Base-by-base conservation (phyloP, 2,329 filamentous ascomycete species). In the Hymenoscyphus linearis region DNA sequence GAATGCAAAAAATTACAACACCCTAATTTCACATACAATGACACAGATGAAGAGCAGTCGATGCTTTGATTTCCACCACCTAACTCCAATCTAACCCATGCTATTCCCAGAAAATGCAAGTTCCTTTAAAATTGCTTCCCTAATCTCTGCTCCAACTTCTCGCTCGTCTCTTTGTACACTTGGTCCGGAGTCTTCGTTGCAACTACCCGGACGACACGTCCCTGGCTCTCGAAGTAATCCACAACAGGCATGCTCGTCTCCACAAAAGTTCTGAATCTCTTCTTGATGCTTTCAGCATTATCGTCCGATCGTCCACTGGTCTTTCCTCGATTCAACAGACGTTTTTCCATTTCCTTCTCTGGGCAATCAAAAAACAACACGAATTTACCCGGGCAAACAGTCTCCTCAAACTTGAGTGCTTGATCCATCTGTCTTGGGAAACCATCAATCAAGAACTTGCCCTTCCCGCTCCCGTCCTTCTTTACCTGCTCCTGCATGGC, bases 221-320 rank as follows among this genome's bases (percentile, higher is more conserved):
- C 86, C 77, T 93, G 80, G 70, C 81, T 80, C 72, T 88, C 86
- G 75, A 89, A 98, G 74, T 91, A 85, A 69, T 96, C 83, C 59
- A 99, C 91, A 54, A 98, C 95, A 27, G 95, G 95, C 93, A 98
- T 97, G 78, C 91, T 96, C 2, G 92, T 96, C 77, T 98, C 92
- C 70, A 96, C 80, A 73, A 98, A 99, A 3, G 89, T 93, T 73
- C 86, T 87, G 82, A 99, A 99, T 61, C 95, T 85, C 87, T 99
- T 99, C 79, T 90, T 88, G 75, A 98, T 99, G 72, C 87, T 92
- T 77, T 96, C 95, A 60, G 86, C 88, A 74, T 99, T 99, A 78
- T 99, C 95, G 76, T 99, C 95, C 57, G 88, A 80, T 66, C 95
- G 84, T 50, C 95, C 95, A 72, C 89, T 93, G 16, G 93, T 98